These are phyloP conservation scores for Sparassis latifolia DNA, from an alignment of 1,284 basidiomycete genomes.

Conservation along the genomic window DNA sequence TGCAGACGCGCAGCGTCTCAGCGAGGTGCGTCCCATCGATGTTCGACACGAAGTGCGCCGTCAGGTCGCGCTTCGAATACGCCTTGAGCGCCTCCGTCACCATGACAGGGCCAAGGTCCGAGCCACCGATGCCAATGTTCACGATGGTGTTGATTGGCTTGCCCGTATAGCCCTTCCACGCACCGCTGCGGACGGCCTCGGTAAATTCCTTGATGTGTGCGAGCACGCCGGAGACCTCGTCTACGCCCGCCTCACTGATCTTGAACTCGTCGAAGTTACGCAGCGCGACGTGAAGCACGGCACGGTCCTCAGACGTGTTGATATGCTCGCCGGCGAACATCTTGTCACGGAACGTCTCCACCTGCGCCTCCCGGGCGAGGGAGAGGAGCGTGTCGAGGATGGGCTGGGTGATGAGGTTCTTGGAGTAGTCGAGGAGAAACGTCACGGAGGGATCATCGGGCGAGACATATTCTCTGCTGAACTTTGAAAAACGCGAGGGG, in stretches of 20 bases:
- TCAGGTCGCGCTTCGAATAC: slow-evolving; percentile 87
- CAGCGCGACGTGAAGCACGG: slow-evolving; percentile 93
- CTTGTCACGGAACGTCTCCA: slow-evolving; percentile 83
- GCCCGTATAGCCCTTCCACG: slow-evolving; percentile 96
- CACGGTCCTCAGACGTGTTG: slow-evolving; percentile 96
- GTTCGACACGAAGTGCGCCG: slow-evolving; percentile 91
- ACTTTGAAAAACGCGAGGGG: slow-evolving; percentile 80
- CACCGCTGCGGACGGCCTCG: slow-evolving; percentile 78
- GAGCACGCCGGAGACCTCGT: slow-evolving; percentile 81
- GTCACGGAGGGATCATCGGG: slow-evolving; percentile 62
- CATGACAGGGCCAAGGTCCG: slow-evolving; percentile 98
- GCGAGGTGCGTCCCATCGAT: slow-evolving; percentile 98
- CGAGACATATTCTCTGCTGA: slow-evolving; percentile 75
- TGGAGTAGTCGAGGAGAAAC: slow-evolving; percentile 93
- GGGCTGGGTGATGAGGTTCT: slow-evolving; percentile 90
- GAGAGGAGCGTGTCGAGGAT: slow-evolving; percentile 74
- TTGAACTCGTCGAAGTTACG: slow-evolving; percentile 77
- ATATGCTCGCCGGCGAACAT: slow-evolving; percentile 97
- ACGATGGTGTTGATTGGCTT: slow-evolving; percentile 93
- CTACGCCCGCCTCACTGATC: slow-evolving; percentile 77
- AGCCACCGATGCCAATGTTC: slow-evolving; percentile 98
- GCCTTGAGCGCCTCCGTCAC: slow-evolving; percentile 95
- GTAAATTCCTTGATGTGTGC: slow-evolving; percentile 91
- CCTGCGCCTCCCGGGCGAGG: slow-evolving; percentile 81
- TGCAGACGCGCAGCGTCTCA: slow-evolving; percentile 76